Conservation (phyloP, 2,329 filamentous ascomycete genomes). For the Penicillium sclerotiorum region DNA sequence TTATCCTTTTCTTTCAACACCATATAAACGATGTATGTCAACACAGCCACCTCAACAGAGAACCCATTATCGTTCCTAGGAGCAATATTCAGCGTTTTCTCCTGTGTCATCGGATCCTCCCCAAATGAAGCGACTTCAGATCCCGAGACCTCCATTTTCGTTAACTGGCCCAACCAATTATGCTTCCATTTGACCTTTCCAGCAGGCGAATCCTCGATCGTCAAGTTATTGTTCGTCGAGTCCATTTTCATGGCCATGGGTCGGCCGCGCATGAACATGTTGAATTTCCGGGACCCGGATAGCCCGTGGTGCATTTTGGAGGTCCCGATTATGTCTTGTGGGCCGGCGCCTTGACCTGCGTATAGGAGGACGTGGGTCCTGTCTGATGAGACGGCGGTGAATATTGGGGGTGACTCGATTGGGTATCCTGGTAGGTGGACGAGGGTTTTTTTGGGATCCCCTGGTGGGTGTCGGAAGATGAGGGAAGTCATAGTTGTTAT, state of each 20-base stretch:
- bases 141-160: constrained; percentile 1
- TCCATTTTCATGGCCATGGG: background rate
- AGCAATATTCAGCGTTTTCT: background rate
- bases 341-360: background rate
- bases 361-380: background rate
- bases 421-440: constrained; percentile 8
- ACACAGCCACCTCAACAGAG: background rate
- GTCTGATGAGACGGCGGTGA: background rate
- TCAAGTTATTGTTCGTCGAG: background rate
- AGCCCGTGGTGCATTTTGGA: background rate
- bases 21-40: background rate
- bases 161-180: background rate
- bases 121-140: background rate
- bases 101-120: background rate
- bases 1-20: background rate
- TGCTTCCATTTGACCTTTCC: constrained; percentile 6
- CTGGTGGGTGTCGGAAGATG: background rate
- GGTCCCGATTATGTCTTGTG: constrained; percentile 3
- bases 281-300: constrained; percentile 1
- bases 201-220: background rate
- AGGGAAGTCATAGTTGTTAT: constrained; percentile 3
- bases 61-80: background rate
- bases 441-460: constrained; percentile 3
- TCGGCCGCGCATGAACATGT: constrained; percentile 4
- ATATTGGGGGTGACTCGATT: constrained; percentile 5